Evolutionary conservation across 2,329 filamentous ascomycete species (phyloP), one percentile per base, ranked within the genome.

Genomic region (Aspergillus brasiliensis): DNA sequence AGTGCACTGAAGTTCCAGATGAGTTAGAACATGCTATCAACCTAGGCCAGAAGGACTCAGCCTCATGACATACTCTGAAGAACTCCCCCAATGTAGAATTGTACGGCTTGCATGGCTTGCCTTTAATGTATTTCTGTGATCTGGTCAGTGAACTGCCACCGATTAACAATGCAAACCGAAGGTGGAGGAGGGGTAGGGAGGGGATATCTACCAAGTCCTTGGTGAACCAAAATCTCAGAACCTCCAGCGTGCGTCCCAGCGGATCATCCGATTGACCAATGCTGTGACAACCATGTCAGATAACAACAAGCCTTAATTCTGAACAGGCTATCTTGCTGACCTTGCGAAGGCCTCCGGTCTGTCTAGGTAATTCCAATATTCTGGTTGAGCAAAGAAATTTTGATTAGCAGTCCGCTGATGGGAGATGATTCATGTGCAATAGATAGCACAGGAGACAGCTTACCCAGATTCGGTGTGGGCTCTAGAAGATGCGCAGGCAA

Each of bases 351-450:
- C 91, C 77, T 96, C 96, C 21, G 94, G 94, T 68, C 92, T 87
- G 78, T 99, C 95, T 74, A 99, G 84, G 73, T 99, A 99, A 72
- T 96, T 96, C 95, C 95, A 99, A 80, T 98, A 99, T 81, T 99
- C 95, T 87, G 69, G 37, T 28, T 51, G 38, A 10, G 44, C 15
- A 40, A 37, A 8, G 37, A 34, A 11, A 13, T 8, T 15, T 37
- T 17, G 27, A 59, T 72, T 63, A 71, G 64, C 52, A 34, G 31
- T 60, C 31, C 15, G 34, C 19, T 27, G 17, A 38, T n/a, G n/a
- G 31, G 11, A 37, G 27, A 27, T 13, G 34, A 23, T 13, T 28
- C 34, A 21, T 40, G 38, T 42, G 31, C 31, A 11, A 19, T 51
- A 21, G 44, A 19, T 51, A 21, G 44, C 17, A 44, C 11, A 31